Evolutionary conservation across 805 yeast species (phyloP).

Genomic region (Clavispora santaluciae): DNA sequence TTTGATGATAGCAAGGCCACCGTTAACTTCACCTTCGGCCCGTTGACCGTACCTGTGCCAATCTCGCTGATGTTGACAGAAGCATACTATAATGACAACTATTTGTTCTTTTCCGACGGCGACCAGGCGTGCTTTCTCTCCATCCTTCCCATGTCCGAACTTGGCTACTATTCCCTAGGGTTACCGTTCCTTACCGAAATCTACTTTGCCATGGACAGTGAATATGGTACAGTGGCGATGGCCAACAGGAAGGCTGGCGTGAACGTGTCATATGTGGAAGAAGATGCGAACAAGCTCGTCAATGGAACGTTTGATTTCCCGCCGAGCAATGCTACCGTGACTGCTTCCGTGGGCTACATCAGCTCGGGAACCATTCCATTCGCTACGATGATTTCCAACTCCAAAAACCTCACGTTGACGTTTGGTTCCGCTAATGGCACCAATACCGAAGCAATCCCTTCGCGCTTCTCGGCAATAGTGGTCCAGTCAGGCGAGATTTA

Average conservation of each 20-base stretch:
- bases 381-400: conserved; percentile 24
- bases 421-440: conserved; percentile 9
- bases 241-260: conserved; percentile 40
- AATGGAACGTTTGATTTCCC: neutral
- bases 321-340: neutral
- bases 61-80: conserved; percentile 38
- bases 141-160: conserved; percentile 41
- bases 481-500: conserved; percentile 26
- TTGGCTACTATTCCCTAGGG: conserved; percentile 56
- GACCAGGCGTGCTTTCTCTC: conserved; percentile 52
- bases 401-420: conserved; percentile 6
- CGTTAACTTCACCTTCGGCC: conserved; percentile 50
- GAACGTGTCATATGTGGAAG: neutral
- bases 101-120: conserved; percentile 50
- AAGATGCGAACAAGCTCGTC: neutral
- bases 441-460: conserved; percentile 16
- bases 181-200: conserved; percentile 48
- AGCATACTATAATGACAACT: conserved; percentile 29
- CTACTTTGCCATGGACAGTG: conserved; percentile 63
- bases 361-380: conserved; percentile 46
- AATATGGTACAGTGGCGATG: conserved; percentile 49
- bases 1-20: conserved; percentile 46
- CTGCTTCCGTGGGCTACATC: conserved; percentile 20
- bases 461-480: conserved; percentile 22
- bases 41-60: conserved; percentile 46